A percentile compares a stretch with the other conserved stretches of the same genome.
These are phyloP conservation scores for Microstegium vimineum DNA, from an alignment of 176 grass and related monocot genomes.

Conservation along the genomic window DNA sequence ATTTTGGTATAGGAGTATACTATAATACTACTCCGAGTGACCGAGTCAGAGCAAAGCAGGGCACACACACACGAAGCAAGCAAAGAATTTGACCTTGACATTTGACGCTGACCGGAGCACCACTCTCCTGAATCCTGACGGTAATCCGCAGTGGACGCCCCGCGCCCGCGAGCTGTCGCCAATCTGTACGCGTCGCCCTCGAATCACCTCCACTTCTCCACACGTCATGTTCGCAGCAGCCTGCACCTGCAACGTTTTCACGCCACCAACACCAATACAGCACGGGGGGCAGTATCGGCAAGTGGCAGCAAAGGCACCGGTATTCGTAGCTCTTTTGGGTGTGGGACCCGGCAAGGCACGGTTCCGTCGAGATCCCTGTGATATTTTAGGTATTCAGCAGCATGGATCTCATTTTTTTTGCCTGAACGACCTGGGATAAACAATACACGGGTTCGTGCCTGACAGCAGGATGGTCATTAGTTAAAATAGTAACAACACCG, in stretches of 20 bases:
- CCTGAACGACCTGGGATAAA: no score
- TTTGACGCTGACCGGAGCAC: not conserved
- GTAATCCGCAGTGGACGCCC: not conserved
- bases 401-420: no score
- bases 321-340: no score
- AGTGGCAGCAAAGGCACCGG: not conserved
- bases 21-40: no score
- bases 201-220: not conserved
- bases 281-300: not conserved
- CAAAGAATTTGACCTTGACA: not conserved
- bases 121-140: not conserved
- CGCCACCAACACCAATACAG: not conserved
- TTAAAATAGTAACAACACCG: no score
- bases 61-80: not conserved
- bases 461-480: no score
- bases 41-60: not conserved
- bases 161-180: slow-evolving; percentile 25
- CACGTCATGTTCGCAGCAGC: not conserved
- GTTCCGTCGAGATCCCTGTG: no score
- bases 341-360: no score
- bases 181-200: slow-evolving; percentile 28
- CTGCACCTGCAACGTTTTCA: not conserved
- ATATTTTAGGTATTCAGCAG: no score
- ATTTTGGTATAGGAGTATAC: no score
- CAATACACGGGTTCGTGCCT: no score